phyloP scores from a whole-genome alignment of 1,284 basidiomycete genomes.

The Kalmanozyma brasiliensis region DNA sequence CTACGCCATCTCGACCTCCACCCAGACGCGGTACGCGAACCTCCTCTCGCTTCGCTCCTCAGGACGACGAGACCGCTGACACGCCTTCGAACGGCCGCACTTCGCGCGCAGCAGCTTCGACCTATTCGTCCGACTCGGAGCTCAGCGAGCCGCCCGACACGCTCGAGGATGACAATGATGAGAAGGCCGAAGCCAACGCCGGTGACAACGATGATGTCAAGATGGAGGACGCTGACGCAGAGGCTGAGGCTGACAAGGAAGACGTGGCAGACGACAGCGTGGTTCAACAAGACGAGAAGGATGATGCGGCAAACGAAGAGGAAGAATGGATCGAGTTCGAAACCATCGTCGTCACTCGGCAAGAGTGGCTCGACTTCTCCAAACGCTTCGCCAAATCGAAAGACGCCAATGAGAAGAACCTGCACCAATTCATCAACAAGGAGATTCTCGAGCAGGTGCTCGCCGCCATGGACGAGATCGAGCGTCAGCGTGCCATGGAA shows the following conservation, averaged over 20 bases:
- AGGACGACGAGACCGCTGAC: constrained; percentile 21
- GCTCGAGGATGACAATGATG: constrained; percentile 20
- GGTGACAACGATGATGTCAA: constrained; percentile 12
- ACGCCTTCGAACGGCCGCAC: constrained; percentile 22
- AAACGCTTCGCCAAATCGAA: constrained; percentile 79
- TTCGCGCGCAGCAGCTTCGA: constrained; percentile 15
- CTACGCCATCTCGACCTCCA: constrained; percentile 35
- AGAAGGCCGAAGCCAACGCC: constrained; percentile 5
- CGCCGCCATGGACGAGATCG: constrained; percentile 69
- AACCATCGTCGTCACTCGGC: constrained; percentile 78
- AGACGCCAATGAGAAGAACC: constrained; percentile 80
- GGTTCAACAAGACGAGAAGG: constrained; percentile 52
- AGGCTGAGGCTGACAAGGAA: constrained; percentile 59
- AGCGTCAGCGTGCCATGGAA: constrained; percentile 73
- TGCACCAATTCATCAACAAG: constrained; percentile 77
- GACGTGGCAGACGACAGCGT: constrained; percentile 11
- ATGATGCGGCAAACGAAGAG: constrained; percentile 56
- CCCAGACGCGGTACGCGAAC: constrained; percentile 37
- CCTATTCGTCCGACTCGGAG: constrained; percentile 53
- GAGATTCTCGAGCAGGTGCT: constrained; percentile 76
- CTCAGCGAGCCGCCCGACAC: constrained; percentile 58
- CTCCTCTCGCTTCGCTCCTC: constrained; percentile 36
- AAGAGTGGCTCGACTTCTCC: constrained; percentile 76
- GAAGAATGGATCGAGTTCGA: constrained; percentile 66
- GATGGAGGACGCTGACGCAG: constrained; percentile 20